Percentiles rank a stretch among this genome's conserved stretches.
Evolutionary conservation across 2,329 filamentous ascomycete species (phyloP).

Genomic region (Daldinia sp.): DNA sequence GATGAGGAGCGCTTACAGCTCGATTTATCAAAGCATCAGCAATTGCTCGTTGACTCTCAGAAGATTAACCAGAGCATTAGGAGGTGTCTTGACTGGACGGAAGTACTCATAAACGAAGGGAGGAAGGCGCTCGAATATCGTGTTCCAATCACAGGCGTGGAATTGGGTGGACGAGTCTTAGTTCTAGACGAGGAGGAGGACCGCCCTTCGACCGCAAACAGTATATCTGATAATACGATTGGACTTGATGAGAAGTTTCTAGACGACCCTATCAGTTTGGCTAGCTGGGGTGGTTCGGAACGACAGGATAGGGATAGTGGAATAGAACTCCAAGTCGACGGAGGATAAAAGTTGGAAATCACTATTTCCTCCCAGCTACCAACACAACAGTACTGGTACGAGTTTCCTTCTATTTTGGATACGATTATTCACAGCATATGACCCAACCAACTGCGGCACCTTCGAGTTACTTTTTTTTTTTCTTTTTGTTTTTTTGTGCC

Average conservation of each 20-base stretch:
- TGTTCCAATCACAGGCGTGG: slow-evolving; percentile 80
- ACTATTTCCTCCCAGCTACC: background rate
- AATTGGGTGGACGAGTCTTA: slow-evolving; percentile 82
- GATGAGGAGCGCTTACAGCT: slow-evolving; percentile 86
- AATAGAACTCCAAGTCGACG: slow-evolving; percentile 57
- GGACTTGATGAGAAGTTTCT: slow-evolving; percentile 32
- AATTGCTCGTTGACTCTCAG: slow-evolving; percentile 87
- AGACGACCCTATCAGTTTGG: slow-evolving; percentile 31
- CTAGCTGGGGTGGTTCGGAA: slow-evolving; percentile 41
- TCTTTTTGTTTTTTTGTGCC: slow-evolving; percentile 5
- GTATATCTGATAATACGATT: slow-evolving; percentile 39
- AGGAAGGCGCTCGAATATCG: slow-evolving; percentile 86
- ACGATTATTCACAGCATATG: slow-evolving; percentile 31
- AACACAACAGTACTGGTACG: slow-evolving; percentile 13
- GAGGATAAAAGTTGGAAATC: slow-evolving; percentile 40
- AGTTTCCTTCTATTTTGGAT: slow-evolving; percentile 30
- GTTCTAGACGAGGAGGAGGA: slow-evolving; percentile 51
- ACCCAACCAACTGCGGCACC: slow-evolving; percentile 18
- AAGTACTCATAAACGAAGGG: slow-evolving; percentile 88
- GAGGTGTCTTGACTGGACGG: slow-evolving; percentile 87
- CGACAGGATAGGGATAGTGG: slow-evolving; percentile 62
- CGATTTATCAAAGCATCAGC: slow-evolving; percentile 87
- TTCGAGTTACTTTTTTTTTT: slow-evolving; percentile 11
- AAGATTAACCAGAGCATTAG: slow-evolving; percentile 96
- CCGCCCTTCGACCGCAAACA: slow-evolving; percentile 40